Base-by-base conservation (phyloP, 2,329 filamentous ascomycete species). In the Rhinocladiella mackenziei region DNA sequence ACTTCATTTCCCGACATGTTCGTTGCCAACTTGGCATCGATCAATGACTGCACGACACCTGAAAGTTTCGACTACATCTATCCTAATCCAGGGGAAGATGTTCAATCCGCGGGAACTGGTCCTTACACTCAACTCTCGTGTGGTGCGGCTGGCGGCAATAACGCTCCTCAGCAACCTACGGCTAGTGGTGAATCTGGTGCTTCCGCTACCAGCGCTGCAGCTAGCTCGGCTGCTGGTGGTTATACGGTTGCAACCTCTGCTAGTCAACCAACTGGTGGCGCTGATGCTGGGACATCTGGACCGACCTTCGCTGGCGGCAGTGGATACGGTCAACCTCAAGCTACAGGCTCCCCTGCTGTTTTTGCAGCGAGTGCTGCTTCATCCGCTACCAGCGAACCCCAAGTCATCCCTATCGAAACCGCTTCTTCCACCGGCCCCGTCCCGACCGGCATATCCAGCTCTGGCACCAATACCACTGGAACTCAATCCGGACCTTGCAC, bases 1-100 rank as follows among this genome's bases (percentile, higher is more conserved):
- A 76, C 39, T 8, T 63, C 67, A 0, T 81, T 94, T 9, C 87
- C 88, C 0, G 71, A 81, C 45, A 83, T 94, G 78, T 83, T 89
- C 41, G 74, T 82, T 1, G 83, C 84, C 57, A 94, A 92, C 66
- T 68, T 89, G 48, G 63, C 60, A 5, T 58, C 54, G 14, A 58
- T 53, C 37, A 73, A 74, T 45, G 66, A 65, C 29, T 88, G 84
- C 65, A 59, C 38, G 0, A 84, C 80, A 9, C 58, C 56, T 0
- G 75, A 80, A 28, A 59, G 61, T 11, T 60, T 67, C 2, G 80
- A 88, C 55, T 71, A 84, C 50, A 62, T 69, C n/a, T 91, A 83
- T 69, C 82, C 84, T 5, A 69, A 84, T 53, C 76, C 85, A 0
- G 86, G 86, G 36, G 50, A 70, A 1, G 75, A 72, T 2, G 69